phyloP scores from a whole-genome alignment of 352 stramenopile genomes.

The Pythium sukuiense region DNA sequence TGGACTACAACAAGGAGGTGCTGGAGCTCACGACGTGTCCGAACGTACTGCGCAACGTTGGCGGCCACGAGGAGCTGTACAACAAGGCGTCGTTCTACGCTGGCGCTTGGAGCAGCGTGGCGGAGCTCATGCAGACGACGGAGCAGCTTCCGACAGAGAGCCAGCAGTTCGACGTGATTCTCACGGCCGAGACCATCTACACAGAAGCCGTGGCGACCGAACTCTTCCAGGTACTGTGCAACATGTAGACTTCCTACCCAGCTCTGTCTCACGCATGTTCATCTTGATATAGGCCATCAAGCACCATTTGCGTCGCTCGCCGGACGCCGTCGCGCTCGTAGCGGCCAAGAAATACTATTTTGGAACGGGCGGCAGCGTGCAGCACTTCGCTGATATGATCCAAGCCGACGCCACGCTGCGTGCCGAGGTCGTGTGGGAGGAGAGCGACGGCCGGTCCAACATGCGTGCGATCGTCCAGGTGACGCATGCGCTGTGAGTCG shows the following conservation, averaged over 20 bases:
- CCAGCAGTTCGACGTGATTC: conserved; percentile 70
- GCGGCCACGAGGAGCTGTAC: conserved; percentile 26
- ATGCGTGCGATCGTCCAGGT: conserved; percentile 82
- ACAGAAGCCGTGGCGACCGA: conserved; percentile 72
- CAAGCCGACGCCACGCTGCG: conserved; percentile 43
- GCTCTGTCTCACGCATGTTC: not conserved
- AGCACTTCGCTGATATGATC: conserved; percentile 77
- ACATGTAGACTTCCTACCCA: not conserved
- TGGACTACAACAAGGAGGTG: conserved; percentile 89
- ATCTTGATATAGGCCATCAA: conserved; percentile 61
- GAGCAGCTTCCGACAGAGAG: conserved; percentile 37
- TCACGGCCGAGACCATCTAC: conserved; percentile 87
- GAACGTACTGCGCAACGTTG: conserved; percentile 64
- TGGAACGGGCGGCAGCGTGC: conserved; percentile 81
- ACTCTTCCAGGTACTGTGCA: conserved; percentile 54
- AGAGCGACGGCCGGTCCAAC: conserved; percentile 70
- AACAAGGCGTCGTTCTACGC: conserved; percentile 66
- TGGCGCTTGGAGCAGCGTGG: conserved; percentile 70
- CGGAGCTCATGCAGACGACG: conserved; percentile 43
- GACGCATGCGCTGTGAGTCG: conserved; percentile 19
- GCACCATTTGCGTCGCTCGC: conserved; percentile 50
- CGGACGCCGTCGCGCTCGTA: conserved; percentile 54
- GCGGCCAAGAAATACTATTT: conserved; percentile 90
- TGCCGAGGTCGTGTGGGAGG: conserved; percentile 67
- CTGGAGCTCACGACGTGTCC: conserved; percentile 83